Base-by-base conservation (phyloP, 2,329 filamentous ascomycete species). In the Atkinsonella hypoxylon region DNA sequence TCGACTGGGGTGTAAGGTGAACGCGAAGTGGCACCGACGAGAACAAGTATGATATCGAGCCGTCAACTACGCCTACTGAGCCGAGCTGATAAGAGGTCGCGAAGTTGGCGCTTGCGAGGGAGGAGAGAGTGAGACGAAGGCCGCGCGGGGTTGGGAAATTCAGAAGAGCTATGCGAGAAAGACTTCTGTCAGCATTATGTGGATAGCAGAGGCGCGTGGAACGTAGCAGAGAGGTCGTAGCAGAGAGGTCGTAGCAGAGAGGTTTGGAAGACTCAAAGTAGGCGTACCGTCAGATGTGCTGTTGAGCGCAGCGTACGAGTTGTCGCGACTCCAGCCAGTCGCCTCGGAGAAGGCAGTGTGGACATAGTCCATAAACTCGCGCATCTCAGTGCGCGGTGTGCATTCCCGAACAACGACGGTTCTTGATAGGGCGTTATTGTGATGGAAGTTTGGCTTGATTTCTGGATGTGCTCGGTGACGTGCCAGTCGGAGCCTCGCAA, bases 341-440 rank as follows among this genome's bases (percentile, higher is more conserved):
- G 86, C 84, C 65, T 86, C 78, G 67, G 89, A 87, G 71, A 95
- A 96, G 62, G 88, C 87, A 70, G 85, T 79, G 70, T 95, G 89
- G 73, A 96, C 85, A 74, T 94, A 91, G 71, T 95, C 89, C 88
- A 96, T 95, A 74, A 95, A 96, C 71, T 90, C 85, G 72, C 93
- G 83, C 90, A 96, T 96, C 49, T 71, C 62, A 62, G 55, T 57
- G 54, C 52, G 48, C 51, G 44, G 51, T 63, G 55, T 48, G 56
- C 63, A 65, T 66, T 56, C 61, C 59, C 57, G n/a, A 51, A 54
- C 20, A 39, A 30, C 26, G 18, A 32, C n/a, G 5, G 18, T 8
- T 41, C 1, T 13, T 39, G 22, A 36, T 11, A 8, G 22, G 3
- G 11, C 11, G 34, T 15, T 12, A 11, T 36, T 15, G 12, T 36